These are phyloP conservation scores for Lathyrus aphaca DNA, from an alignment of 306 rosid species.

Conservation along the genomic window DNA sequence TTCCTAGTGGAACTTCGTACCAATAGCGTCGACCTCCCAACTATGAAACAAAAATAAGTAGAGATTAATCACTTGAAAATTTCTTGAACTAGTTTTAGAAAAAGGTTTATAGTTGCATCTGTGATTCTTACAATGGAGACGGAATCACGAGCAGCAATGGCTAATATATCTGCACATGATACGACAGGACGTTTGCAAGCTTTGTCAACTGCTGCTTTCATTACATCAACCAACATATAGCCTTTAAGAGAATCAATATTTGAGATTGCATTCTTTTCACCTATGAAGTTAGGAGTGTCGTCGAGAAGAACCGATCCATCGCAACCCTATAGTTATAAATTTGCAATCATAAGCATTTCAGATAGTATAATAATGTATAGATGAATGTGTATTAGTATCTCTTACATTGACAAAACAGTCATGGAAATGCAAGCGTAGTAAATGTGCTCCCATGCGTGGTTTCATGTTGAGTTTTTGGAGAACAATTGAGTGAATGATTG, in stretches of 20 bases:
- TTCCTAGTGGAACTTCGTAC: conserved; percentile 46
- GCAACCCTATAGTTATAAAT: conserved; percentile 53
- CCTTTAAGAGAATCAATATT: conserved; percentile 49
- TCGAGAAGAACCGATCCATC: conserved; percentile 69
- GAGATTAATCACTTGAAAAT: no score
- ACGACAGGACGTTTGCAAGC: conserved; percentile 42
- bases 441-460: conserved; percentile 33
- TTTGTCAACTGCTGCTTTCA: conserved; percentile 41
- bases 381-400: background rate
- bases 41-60: conserved; percentile 7
- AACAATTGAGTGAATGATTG: conserved; percentile 26
- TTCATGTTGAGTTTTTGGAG: conserved; percentile 16
- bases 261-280: conserved; percentile 57
- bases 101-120: no score
- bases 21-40: conserved; percentile 45
- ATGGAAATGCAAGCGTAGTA: conserved; percentile 35
- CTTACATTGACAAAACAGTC: conserved; percentile 38
- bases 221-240: conserved; percentile 38
- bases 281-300: conserved; percentile 46
- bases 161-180: conserved; percentile 58
- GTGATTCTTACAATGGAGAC: conserved; percentile 39
- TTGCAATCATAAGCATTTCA: background rate
- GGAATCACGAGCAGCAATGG: conserved; percentile 57
- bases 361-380: background rate
- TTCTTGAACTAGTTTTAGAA: no score